These are phyloP conservation scores for Inonotus obliquus DNA, from an alignment of 1,284 basidiomycete genomes.

Conservation along the genomic window DNA sequence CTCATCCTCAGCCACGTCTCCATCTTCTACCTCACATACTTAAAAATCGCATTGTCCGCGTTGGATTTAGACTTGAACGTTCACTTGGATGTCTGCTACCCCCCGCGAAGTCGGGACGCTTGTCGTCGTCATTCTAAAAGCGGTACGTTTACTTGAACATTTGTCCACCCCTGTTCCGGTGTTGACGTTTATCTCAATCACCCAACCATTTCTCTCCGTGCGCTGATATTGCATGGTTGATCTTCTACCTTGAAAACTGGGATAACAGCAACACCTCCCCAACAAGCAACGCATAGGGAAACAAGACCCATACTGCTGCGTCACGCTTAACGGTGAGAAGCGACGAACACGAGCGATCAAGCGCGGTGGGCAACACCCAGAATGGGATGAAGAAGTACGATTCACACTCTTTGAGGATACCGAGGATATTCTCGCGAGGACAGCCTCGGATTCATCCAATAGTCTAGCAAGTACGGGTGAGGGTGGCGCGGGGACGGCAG, in stretches of 20 bases:
- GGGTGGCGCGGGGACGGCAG: slow-evolving; percentile 17
- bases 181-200: slow-evolving; percentile 20
- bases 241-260: not conserved
- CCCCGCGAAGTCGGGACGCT: slow-evolving; percentile 87
- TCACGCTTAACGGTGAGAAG: slow-evolving; percentile 77
- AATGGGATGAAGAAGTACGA: slow-evolving; percentile 98
- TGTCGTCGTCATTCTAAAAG: slow-evolving; percentile 92
- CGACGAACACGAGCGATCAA: slow-evolving; percentile 88
- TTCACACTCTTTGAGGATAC: slow-evolving; percentile 86
- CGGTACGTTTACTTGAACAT: slow-evolving; percentile 55
- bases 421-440: slow-evolving; percentile 55
- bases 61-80: slow-evolving; percentile 4
- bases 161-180: slow-evolving; percentile 4
- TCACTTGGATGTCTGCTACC: slow-evolving; percentile 44
- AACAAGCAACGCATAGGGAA: slow-evolving; percentile 96
- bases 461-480: slow-evolving; percentile 24
- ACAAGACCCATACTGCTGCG: slow-evolving; percentile 92
- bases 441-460: slow-evolving; percentile 35
- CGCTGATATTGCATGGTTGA: not conserved
- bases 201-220: slow-evolving; percentile 15
- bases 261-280: slow-evolving; percentile 76
- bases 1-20: not conserved
- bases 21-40: not conserved
- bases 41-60: not conserved
- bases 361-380: slow-evolving; percentile 95